phyloP scores from a whole-genome alignment of 1,284 basidiomycete species.

The Phlebopus sp. region DNA sequence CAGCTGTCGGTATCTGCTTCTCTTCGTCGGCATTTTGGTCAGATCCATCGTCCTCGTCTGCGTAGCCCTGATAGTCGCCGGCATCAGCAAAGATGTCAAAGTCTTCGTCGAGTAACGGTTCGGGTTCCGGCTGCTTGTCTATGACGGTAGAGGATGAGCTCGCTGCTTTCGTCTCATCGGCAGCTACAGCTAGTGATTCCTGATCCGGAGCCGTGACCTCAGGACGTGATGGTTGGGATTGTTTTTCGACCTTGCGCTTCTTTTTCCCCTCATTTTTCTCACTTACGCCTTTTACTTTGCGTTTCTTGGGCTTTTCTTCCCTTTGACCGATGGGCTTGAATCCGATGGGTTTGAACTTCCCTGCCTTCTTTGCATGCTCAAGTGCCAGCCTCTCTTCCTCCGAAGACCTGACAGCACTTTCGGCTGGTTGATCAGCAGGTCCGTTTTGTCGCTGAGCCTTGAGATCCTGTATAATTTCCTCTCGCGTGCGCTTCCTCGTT shows the following conservation, averaged over 20 bases:
- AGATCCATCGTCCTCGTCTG: conserved; percentile 56
- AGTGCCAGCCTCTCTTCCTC: conserved; percentile 36
- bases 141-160: conserved; percentile 3
- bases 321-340: conserved; percentile 52
- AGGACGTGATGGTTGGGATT: conserved; percentile 8
- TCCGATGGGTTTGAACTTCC: conserved; percentile 80
- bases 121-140: conserved; percentile 11
- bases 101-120: conserved; percentile 41
- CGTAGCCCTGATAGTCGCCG: conserved; percentile 77
- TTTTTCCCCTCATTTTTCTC: conserved; percentile 44
- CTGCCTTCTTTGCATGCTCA: conserved; percentile 54
- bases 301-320: conserved; percentile 55
- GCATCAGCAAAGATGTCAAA: conserved; percentile 84
- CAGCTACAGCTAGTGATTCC: neutral
- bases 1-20: neutral
- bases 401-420: conserved; percentile 7
- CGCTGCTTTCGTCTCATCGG: neutral
- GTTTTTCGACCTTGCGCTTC: conserved; percentile 41
- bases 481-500: conserved; percentile 65
- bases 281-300: conserved; percentile 42
- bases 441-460: conserved; percentile 56
- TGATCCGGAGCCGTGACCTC: conserved; percentile 32
- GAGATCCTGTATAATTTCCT: conserved; percentile 70
- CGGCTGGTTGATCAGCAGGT: conserved; percentile 15
- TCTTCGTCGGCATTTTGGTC: conserved; percentile 24